Evolutionary conservation across 2,329 filamentous ascomycete species (phyloP), one percentile per base, ranked within the genome.

Genomic region (Zymoseptoria tritici): DNA sequence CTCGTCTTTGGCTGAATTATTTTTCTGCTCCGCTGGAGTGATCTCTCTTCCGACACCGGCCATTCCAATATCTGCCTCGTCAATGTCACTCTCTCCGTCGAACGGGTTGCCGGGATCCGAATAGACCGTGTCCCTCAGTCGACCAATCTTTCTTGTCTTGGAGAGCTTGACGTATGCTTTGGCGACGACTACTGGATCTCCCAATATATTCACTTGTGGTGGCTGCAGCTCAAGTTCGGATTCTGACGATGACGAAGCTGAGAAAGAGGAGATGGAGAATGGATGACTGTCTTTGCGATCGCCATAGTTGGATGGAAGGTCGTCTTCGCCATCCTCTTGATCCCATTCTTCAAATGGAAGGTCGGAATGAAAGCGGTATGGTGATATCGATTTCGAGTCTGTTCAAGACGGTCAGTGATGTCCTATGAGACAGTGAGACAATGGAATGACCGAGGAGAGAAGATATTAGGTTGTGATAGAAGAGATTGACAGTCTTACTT

Each of bases 51-150:
- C 29, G 8, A 50, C 42, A 19, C 31, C 54, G 24, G 54, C 57
- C 3, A 55, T 56, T 13, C 49, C 21, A 42, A 59, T 20, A n/a
- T 16, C 36, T n/a, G n/a, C 36, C 36, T 20, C 13, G 19, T 29
- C 21, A 11, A 49, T 13, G 16, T 29, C 54, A 19, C 21, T 49
- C 55, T 11, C 36, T n/a, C 36, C 36, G 11, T 54, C 56, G 57
- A 69, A 69, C 5, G 68, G 68, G 55, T 70, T 70, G 26, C 67
- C 68, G 1, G 67, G 65, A 55, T 70, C 68, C 46, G 61, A 36
- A 52, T 70, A 71, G 5, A 67, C 59, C 5, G 68, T 70, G 20
- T 62, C 56, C 9, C 68, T 66, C 16, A 71, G 9, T 6, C 36
- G 49, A 11, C 59, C 36, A 20, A 64, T 49, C 55, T 60, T 59